Evolutionary conservation across 2,329 filamentous ascomycete species (phyloP).

Genomic region (Sporothrix variecibatus): DNA sequence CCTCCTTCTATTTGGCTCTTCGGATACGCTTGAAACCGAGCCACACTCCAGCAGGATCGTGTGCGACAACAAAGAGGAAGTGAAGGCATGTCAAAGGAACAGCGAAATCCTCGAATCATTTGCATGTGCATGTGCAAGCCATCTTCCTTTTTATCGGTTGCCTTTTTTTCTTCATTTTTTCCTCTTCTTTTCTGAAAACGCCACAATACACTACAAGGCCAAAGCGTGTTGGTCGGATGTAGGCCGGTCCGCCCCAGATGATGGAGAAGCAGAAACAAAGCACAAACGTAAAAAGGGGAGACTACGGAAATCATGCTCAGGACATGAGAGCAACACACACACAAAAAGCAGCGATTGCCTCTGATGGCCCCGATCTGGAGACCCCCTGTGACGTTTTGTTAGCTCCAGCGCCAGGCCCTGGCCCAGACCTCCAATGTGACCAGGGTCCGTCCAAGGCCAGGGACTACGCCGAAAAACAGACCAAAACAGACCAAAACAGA

Average conservation of each 20-base stretch:
- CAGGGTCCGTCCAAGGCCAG: background rate
- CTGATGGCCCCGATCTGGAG: conserved; percentile 8
- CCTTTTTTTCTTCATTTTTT: background rate
- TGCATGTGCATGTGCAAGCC: background rate
- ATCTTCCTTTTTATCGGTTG: background rate
- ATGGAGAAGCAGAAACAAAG: background rate
- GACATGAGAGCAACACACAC: background rate
- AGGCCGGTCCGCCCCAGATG: background rate
- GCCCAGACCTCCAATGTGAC: background rate
- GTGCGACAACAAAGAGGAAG: background rate
- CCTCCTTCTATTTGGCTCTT: background rate
- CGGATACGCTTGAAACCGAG: conserved; percentile 16
- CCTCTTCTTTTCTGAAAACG: background rate
- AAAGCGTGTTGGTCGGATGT: conserved; percentile 1
- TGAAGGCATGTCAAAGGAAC: background rate
- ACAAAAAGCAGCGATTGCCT: conserved; percentile 2
- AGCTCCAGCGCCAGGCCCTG: background rate
- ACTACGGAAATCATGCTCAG: background rate
- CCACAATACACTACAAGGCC: background rate
- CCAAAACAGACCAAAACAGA: too few relatives aligned
- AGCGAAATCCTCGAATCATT: background rate
- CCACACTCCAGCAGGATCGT: background rate
- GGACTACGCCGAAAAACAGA: background rate
- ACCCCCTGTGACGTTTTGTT: background rate
- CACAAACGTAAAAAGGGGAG: background rate